A percentile compares a stretch with the other conserved stretches of the same genome.
Evolutionary conservation across 1,139 yeast species (phyloP).

Genomic region (Arxiozyma heterogenica): DNA sequence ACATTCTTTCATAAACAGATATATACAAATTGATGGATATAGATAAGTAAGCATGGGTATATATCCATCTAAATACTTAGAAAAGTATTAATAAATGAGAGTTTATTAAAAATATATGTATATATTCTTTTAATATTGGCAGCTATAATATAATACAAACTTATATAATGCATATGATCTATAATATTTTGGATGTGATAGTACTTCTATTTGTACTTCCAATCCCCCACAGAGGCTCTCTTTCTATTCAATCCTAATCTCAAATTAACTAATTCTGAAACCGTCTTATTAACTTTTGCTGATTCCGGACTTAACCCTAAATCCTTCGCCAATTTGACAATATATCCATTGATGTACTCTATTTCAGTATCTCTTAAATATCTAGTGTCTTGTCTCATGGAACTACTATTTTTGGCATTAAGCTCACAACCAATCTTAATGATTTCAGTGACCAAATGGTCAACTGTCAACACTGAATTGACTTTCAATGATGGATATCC

Average conservation of each 20-base stretch:
- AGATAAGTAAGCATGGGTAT: background rate
- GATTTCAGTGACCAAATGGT: slow-evolving; percentile 36
- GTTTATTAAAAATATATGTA: background rate
- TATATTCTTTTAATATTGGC: too few species aligned
- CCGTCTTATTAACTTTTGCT: slow-evolving; percentile 29
- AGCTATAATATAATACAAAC: background rate
- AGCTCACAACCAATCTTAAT: slow-evolving; percentile 42
- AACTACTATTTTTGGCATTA: slow-evolving; percentile 55
- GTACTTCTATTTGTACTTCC: background rate
- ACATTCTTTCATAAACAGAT: background rate
- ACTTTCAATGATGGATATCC: slow-evolving; percentile 21
- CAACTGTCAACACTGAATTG: slow-evolving; percentile 34
- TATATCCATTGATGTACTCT: slow-evolving; percentile 69
- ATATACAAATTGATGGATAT: background rate
- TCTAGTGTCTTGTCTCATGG: slow-evolving; percentile 79
- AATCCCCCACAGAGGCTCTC: slow-evolving; percentile 10
- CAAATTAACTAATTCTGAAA: slow-evolving; percentile 30
- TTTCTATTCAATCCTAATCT: slow-evolving; percentile 25
- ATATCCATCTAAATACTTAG: background rate
- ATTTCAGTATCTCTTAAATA: slow-evolving; percentile 61
- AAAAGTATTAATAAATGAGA: too few species aligned
- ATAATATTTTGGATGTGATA: background rate
- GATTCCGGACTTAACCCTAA: slow-evolving; percentile 21
- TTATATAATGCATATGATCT: background rate
- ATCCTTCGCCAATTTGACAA: slow-evolving; percentile 42